These are phyloP conservation scores for Diplodia mutila DNA, from an alignment of 2,329 filamentous ascomycete genomes.

Conservation along the genomic window DNA sequence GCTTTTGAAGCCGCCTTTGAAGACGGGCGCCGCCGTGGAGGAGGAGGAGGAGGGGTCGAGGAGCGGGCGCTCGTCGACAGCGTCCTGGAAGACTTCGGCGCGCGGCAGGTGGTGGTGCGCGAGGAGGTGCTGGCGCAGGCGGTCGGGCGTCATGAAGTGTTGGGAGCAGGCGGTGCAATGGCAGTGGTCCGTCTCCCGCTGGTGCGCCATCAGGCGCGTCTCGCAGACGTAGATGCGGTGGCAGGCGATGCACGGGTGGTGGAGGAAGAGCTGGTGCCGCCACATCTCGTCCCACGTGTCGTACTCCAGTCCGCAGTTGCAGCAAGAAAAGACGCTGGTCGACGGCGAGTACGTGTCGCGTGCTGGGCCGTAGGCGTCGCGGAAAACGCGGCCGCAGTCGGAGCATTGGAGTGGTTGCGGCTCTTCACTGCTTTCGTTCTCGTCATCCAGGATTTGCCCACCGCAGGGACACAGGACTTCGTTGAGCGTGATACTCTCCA, in stretches of 20 bases:
- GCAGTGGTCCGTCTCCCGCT: slow-evolving; percentile 20
- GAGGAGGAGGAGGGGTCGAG: background rate
- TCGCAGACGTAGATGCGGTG: slow-evolving; percentile 24
- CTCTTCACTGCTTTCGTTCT: background rate
- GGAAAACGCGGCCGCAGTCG: slow-evolving; percentile 16
- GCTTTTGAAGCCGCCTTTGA: slow-evolving; percentile 25
- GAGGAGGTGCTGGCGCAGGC: slow-evolving; percentile 26
- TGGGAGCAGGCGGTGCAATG: slow-evolving; percentile 18
- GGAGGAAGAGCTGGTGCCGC: slow-evolving; percentile 22
- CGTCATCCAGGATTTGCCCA: slow-evolving; percentile 1
- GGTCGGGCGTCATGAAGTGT: slow-evolving; percentile 25
- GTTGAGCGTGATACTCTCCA: slow-evolving; percentile 21
- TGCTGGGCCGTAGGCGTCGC: slow-evolving; percentile 13
- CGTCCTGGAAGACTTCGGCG: slow-evolving; percentile 19
- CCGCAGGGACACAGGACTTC: slow-evolving; percentile 24
- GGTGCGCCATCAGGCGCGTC: slow-evolving; percentile 13
- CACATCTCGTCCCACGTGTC: slow-evolving; percentile 26
- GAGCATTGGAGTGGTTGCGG: slow-evolving; percentile 1
- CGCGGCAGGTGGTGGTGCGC: slow-evolving; percentile 7
- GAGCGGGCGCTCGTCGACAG: slow-evolving; percentile 12
- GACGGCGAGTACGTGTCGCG: slow-evolving; percentile 5
- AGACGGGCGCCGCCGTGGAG: background rate
- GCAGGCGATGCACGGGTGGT: slow-evolving; percentile 26
- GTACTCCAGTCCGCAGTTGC: slow-evolving; percentile 10
- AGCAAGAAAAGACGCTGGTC: slow-evolving; percentile 16